These are phyloP conservation scores for Colletotrichum sp. DNA, from an alignment of 2,329 filamentous ascomycete species.

Conservation along the genomic window DNA sequence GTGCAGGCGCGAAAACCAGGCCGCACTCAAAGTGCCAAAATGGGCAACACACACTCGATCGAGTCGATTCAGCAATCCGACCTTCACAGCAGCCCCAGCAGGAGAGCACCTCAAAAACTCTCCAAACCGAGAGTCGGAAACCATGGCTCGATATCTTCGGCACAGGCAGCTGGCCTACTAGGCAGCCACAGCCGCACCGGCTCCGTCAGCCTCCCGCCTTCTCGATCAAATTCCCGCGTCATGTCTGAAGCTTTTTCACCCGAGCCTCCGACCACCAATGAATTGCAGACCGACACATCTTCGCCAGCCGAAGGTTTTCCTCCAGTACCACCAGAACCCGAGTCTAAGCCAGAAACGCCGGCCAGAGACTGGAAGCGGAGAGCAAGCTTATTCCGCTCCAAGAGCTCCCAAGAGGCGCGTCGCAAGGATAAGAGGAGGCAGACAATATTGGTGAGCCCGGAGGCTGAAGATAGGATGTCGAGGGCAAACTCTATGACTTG, in stretches of 20 bases:
- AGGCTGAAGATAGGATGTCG: slow-evolving; percentile 15
- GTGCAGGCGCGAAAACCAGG: background rate
- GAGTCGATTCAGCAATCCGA: slow-evolving; percentile 34
- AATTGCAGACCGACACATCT: background rate
- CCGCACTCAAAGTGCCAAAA: slow-evolving; percentile 30
- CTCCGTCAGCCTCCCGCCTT: slow-evolving; percentile 29
- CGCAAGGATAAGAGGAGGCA: slow-evolving; percentile 1
- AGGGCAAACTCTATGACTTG: slow-evolving; percentile 23
- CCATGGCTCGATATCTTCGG: slow-evolving; percentile 30
- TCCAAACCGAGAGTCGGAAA: slow-evolving; percentile 53
- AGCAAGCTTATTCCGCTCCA: slow-evolving; percentile 20
- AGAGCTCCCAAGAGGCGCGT: slow-evolving; percentile 17
- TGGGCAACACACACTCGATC: slow-evolving; percentile 57
- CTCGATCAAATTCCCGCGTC: slow-evolving; percentile 7
- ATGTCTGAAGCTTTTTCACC: background rate
- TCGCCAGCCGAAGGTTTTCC: background rate
- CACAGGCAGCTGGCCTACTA: slow-evolving; percentile 42
- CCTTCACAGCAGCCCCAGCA: slow-evolving; percentile 25
- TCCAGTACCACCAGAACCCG: background rate
- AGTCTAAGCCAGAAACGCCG: background rate
- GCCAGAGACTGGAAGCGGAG: slow-evolving; percentile 20
- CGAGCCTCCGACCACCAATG: slow-evolving; percentile 4
- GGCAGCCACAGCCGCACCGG: slow-evolving; percentile 35
- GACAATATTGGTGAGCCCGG: background rate
- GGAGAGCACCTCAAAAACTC: slow-evolving; percentile 50